Base-by-base conservation (phyloP, 2,329 filamentous ascomycete genomes). In the Verticillium albo-atrum region DNA sequence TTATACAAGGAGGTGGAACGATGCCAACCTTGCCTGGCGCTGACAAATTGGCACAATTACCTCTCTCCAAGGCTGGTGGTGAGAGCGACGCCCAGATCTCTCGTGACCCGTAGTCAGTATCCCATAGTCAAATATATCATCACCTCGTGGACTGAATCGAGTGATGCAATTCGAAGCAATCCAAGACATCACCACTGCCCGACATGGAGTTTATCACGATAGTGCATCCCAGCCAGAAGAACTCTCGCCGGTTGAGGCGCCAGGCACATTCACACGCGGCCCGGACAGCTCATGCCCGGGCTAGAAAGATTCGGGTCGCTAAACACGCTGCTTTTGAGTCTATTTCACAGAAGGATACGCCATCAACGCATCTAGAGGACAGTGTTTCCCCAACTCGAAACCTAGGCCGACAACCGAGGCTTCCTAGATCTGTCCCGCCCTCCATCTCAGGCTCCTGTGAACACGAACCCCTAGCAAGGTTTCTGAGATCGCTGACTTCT, bases 201-300 rank as follows among this genome's bases (percentile, higher is more conserved):
- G 55, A 10, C 30, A 59, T 59, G 53, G 30, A 56, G 30, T 59
- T 59, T 23, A 59, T 59, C 14, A 56, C 58, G 9, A 53, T 59
- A 50, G 28, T 30, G 1, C 58, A 56, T 25, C 58, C 58, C 9
- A 34, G 17, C 2, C 20, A 59, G n/a, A 59, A 59, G 32, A 50
- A 59, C 54, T 59, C 54, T 12, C 5, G 37, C 17, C 17, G 50
- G 10, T 27, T 59, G 5, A 51, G 32, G 28, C 54, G 58, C n/a
- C 42, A 56, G 28, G 54, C 58, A 20, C 58, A 59, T 30, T 59
- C 58, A 9, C 58, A 59, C 14, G 58, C 58, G 3, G 58, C 58
- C 28, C 37, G 58, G 12, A 12, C 34, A 23, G 58, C 58, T 17
- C 54, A 59, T 37, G 58, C 58, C 30, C 54, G 58, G 14, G 28